A percentile compares a stretch with the other conserved stretches of the same genome.
Evolutionary conservation across 2,329 filamentous ascomycete genomes (phyloP).

Genomic region (Penicillium freii): DNA sequence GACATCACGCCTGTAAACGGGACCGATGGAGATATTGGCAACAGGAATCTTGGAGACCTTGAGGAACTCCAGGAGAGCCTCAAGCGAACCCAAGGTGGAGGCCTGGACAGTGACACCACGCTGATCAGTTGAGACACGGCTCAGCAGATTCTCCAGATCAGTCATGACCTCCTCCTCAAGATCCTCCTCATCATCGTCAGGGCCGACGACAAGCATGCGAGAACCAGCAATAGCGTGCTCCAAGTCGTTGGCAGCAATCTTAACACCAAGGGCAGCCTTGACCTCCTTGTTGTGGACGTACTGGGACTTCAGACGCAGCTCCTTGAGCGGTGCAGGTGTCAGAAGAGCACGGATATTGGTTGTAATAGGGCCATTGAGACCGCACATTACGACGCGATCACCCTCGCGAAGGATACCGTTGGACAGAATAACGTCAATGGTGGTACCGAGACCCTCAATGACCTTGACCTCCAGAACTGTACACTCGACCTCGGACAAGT

Average conservation of each 20-base stretch:
- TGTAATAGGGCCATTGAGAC: slow-evolving; percentile 91
- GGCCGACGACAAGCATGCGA: slow-evolving; percentile 86
- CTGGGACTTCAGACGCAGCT: slow-evolving; percentile 88
- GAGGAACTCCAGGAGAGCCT: slow-evolving; percentile 94
- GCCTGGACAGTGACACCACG: slow-evolving; percentile 96
- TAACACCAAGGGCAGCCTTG: slow-evolving; percentile 96
- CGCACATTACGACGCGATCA: slow-evolving; percentile 90
- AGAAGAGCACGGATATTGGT: slow-evolving; percentile 94
- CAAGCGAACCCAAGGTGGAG: slow-evolving; percentile 92
- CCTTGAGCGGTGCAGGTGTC: slow-evolving; percentile 88
- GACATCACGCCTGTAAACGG: slow-evolving; percentile 96
- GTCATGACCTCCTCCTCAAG: slow-evolving; percentile 95
- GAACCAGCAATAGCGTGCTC: slow-evolving; percentile 97
- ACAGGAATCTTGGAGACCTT: slow-evolving; percentile 96
- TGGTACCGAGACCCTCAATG: slow-evolving; percentile 97
- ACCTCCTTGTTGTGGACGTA: slow-evolving; percentile 99
- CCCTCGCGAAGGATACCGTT: slow-evolving; percentile 95
- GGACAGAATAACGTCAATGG: slow-evolving; percentile 93
- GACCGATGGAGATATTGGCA: slow-evolving; percentile 93
- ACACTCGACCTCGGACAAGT: slow-evolving; percentile 94
- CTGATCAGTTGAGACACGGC: slow-evolving; percentile 84
- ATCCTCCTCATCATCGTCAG: slow-evolving; percentile 94
- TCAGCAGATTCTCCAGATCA: slow-evolving; percentile 87
- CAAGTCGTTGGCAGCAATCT: slow-evolving; percentile 94
- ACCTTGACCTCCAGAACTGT: slow-evolving; percentile 99